Conservation (phyloP, 192 early-diverging fungal genomes). For the Neocallimastix lanati region DNA sequence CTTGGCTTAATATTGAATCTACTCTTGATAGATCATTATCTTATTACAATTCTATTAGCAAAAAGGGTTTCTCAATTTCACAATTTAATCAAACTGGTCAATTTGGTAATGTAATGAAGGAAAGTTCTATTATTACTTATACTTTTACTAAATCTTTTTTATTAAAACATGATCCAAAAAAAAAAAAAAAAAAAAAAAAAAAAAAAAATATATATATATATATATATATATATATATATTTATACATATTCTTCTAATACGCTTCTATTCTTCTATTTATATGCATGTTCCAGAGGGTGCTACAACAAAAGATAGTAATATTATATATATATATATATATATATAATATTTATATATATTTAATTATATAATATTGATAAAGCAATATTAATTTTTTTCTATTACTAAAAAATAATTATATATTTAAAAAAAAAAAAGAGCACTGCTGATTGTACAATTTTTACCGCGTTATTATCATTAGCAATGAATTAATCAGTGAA, state of each 20-base stretch:
- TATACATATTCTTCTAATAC: constrained; percentile 80
- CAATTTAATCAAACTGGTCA: constrained; percentile 70
- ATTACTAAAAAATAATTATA: too few relatives aligned
- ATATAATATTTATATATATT: too few relatives aligned
- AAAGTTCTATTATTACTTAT: constrained; percentile 85
- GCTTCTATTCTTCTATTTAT: constrained; percentile 78
- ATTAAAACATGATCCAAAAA: constrained; percentile 53
- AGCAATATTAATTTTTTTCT: too few relatives aligned
- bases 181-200: too few relatives aligned
- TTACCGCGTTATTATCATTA: constrained; percentile 80
- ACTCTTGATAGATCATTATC: constrained; percentile 22
- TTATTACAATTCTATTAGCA: constrained; percentile 39
- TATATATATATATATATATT: too few relatives aligned
- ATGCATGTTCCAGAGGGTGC: constrained; percentile 94
- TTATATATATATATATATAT: too few relatives aligned
- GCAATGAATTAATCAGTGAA: constrained; percentile 59
- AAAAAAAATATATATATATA: too few relatives aligned
- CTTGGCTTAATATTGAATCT: constrained; percentile 86
- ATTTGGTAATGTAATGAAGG: constrained; percentile 98
- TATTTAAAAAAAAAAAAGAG: constrained; percentile 3
- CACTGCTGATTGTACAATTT: constrained; percentile 84
- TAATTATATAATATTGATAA: too few relatives aligned
- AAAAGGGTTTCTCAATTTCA: constrained; percentile 29
- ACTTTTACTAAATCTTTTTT: constrained; percentile 81
- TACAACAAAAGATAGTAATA: constrained; percentile 91